phyloP scores from a whole-genome alignment of 805 yeast species.

The Starmerella tilneyi region DNA sequence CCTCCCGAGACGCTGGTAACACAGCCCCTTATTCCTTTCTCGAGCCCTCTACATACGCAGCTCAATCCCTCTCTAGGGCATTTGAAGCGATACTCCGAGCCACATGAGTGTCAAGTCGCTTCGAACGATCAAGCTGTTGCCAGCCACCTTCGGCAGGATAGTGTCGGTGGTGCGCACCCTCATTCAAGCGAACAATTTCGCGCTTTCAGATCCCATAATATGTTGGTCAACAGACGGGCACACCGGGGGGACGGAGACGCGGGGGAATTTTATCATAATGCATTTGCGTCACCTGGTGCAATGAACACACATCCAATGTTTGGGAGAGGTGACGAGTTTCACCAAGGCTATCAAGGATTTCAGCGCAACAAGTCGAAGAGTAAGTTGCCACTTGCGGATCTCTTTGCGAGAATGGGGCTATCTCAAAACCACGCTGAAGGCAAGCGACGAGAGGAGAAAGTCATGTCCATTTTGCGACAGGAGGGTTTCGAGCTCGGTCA shows the following conservation, averaged over 20 bases:
- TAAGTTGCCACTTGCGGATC: slow-evolving; percentile 33
- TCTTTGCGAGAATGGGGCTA: slow-evolving; percentile 35
- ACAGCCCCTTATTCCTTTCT: background rate
- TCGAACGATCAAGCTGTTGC: background rate
- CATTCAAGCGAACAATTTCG: background rate
- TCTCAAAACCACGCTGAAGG: slow-evolving; percentile 33
- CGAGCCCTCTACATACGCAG: background rate
- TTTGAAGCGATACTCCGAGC: background rate
- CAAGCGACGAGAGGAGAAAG: slow-evolving; percentile 31
- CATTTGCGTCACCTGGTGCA: no score
- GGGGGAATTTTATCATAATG: background rate
- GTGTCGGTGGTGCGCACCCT: background rate
- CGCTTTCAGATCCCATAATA: background rate
- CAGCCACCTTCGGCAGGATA: background rate
- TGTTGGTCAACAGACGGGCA: background rate
- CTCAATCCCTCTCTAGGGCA: background rate
- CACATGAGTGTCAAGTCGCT: background rate
- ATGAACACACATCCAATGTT: no score
- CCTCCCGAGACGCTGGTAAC: no score
- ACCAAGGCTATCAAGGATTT: background rate
- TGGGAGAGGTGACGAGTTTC: background rate
- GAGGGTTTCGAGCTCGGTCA: slow-evolving; percentile 66
- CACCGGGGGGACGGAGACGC: background rate
- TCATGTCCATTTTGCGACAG: slow-evolving; percentile 34
- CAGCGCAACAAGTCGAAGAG: slow-evolving; percentile 25